Base-by-base conservation (phyloP, 2,329 filamentous ascomycete species). In the Fusarium sororula region DNA sequence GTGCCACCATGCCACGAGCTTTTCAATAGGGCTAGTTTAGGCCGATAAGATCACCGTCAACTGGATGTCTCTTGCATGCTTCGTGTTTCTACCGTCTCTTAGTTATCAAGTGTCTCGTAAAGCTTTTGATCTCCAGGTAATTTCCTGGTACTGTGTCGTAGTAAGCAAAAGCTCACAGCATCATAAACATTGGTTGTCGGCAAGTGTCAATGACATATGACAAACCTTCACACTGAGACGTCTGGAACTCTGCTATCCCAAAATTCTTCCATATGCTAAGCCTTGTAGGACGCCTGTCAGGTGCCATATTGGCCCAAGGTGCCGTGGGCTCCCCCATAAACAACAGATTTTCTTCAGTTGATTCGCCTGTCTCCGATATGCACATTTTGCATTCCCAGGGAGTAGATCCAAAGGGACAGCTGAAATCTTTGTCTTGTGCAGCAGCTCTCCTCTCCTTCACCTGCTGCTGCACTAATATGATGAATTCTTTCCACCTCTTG, bases 181-280 rank as follows among this genome's bases (percentile, higher is more conserved):
- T 53, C 63, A 75, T 75, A 18, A 74, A 75, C 59, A 72, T 74
- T 3, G 72, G 68, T 17, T 51, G 20, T 35, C 32, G 39, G 42
- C 72, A 74, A n/a, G 42, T 53, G 32, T 74, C 72, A 6, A 72
- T 42, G 11, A 54, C 26, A 47, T 62, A 74, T 2, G 37, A 32
- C n/a, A 75, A 32, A 17, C 22, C 59, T 9, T 56, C 51, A 20
- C 44, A 69, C 24, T 51, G 41, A 41, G 30, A 55, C 11, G 9
- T 56, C 12, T 20, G 9, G 8, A 61, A 39, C 12, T n/a, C 39
- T 3, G 30, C 50, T 4, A 7, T 42, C 2, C 41, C 10, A 30
- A 61, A 55, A 1, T 42, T 22, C 7, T 24, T 56, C 44, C 41
- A 56, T 10, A 44, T 38, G 41, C 62, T 50, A 7, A 75, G 28